A percentile compares a stretch with the other conserved stretches of the same genome.
Evolutionary conservation across 148 eudicot species (phyloP).

Genomic region (Cornus suecica): DNA sequence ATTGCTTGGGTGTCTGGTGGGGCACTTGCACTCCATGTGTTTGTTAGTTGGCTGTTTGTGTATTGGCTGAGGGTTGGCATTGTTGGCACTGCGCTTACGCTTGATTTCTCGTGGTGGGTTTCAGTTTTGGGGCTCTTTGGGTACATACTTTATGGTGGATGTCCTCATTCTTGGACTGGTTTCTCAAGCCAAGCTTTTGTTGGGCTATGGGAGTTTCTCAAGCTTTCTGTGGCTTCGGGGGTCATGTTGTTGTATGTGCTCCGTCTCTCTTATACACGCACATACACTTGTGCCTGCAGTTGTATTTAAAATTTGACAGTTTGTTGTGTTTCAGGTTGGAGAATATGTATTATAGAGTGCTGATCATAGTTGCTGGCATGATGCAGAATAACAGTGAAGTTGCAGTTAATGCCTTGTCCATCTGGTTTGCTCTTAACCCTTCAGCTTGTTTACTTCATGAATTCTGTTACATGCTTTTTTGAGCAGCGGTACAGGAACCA

Average conservation of each 20-base stretch:
- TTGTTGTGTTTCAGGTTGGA: constrained; percentile 30
- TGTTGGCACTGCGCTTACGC: constrained; percentile 43
- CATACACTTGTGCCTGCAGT: too few relatives aligned
- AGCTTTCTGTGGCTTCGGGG: constrained; percentile 57
- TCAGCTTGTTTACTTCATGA: not conserved
- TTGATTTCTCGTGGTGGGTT: constrained; percentile 53
- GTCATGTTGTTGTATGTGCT: constrained; percentile 55
- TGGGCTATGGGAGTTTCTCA: constrained; percentile 56
- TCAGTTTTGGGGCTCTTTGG: constrained; percentile 34
- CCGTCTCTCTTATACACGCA: not conserved
- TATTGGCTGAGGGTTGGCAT: constrained; percentile 47
- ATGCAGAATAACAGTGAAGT: constrained; percentile 23
- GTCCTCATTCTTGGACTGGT: constrained; percentile 62
- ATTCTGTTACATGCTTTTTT: not conserved
- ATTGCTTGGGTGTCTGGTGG: constrained; percentile 44
- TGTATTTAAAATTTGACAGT: not conserved
- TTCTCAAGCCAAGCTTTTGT: constrained; percentile 55
- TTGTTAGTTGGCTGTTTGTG: constrained; percentile 54
- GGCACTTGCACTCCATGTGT: constrained; percentile 38
- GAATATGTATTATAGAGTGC: constrained; percentile 29
- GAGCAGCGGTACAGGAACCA: too few relatives aligned
- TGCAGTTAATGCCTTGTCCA: constrained; percentile 35
- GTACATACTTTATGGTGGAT: constrained; percentile 46
- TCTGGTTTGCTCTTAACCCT: constrained; percentile 19
- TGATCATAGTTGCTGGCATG: constrained; percentile 26